Evolutionary conservation across 495 filamentous ascomycete species (phyloP), one percentile per base, ranked within the genome.

Genomic region (Apiosordaria backusii): DNA sequence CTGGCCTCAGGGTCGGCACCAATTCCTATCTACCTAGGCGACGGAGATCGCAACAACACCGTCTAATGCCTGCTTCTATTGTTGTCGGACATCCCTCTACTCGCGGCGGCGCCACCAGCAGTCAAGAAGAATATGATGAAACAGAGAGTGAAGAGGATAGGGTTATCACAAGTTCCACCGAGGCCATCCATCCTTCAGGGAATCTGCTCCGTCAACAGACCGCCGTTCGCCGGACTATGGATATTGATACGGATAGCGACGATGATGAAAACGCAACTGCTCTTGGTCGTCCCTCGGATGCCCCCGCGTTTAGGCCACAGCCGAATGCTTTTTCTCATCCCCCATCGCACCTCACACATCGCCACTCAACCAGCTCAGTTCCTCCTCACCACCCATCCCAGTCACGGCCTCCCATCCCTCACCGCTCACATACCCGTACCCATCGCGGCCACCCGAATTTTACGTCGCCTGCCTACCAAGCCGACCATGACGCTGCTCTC

Each of bases 321-420:
- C 92, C 92, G 3, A 95, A 96, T 68, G 91, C 90, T 29, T 96
- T 97, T 76, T 91, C 92, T 0, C 92, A 96, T 71, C 93, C 93
- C 4, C 91, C 89, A 9, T 82, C 82, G 6, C 83, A 86, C 27
- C 78, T 84, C 21, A 78, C 75, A 26, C 83, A 79, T 75, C 82
- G 64, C 73, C 81, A 78, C 75, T 85, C 71, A 60, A 76, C 80
- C 72, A 70, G 77, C 71, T 74, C 84, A 68, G 60, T 75, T 70
- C 58, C 82, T 69, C 69, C 83, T 72, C 70, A 80, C 21, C 76
- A 80, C 52, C 66, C 73, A 52, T 76, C 74, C 19, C 68, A 76
- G 50, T 65, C 71, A 24, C 72, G 82, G 29, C 79, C 80, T 45
- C 74, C 79, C 25, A 77, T 82, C 61, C 63, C 75, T 57, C 68